Evolutionary conservation across 495 filamentous ascomycete genomes (phyloP), one percentile per base, ranked within the genome.

Genomic region (Podospora pseudopauciseta): DNA sequence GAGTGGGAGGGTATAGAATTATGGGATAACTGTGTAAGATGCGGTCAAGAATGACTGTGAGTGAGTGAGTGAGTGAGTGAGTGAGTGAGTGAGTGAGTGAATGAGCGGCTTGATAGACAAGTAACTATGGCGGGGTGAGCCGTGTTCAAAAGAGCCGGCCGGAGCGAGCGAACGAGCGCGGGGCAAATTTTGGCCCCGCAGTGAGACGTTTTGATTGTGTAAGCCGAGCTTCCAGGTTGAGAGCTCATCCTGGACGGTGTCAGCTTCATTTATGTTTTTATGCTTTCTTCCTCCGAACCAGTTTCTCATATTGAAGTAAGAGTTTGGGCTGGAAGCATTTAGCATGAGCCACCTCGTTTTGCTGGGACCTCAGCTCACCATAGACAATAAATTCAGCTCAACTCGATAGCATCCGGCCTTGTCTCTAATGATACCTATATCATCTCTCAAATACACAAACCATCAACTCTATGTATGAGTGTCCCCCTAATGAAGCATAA

Each of bases 401-500:
- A 23, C 23, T 23, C 23, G 23, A 23, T 23, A 23, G 23, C 23
- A 23, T 23, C 23, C 23, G 23, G 23, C 1, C 23, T 23, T 23
- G 23, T 23, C 23, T 23, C 23, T 23, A 23, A 23, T 23, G 23
- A 23, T 23, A 23, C 1, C 23, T 23, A 23, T 7, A 32, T 32
- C 30, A 32, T 32, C 30, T 32, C 30, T 32, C 30, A 32, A 7
- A 32, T 32, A 7, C 56, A 54, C 28, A 4, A 66, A 16, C 15
- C 16, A n/a, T 16, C 0, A 26, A 28, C 9, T 26, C 34, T 39
- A 39, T 39, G 6, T 39, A 39, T 11, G 11, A 11, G 1, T 39
- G 11, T 6, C 34, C 34, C 39, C 9, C 39, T 82, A 87, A 39
- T 79, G 76, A 71, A 82, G 75, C 78, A 90, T 86, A 67, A 81